Percentiles rank a stretch among this genome's conserved stretches.
phyloP scores from a whole-genome alignment of 225 moss, liverwort and hornwort genomes.

The Lunularia cruciata region DNA sequence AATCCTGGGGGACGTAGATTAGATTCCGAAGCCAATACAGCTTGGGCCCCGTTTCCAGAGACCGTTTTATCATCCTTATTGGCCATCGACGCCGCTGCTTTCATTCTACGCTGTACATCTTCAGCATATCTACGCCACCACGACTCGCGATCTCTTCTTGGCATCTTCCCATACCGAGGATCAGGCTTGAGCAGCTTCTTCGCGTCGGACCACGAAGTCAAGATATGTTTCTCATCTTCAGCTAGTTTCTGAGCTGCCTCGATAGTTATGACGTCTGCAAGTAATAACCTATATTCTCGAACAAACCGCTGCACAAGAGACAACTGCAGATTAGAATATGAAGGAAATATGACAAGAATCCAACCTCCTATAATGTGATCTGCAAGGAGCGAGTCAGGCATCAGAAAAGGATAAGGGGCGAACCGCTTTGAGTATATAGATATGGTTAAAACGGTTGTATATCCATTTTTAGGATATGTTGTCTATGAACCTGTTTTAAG shows the following conservation, averaged over 20 bases:
- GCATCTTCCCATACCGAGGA: conserved; percentile 66
- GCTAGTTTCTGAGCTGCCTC: conserved; percentile 51
- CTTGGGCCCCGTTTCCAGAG: conserved; percentile 45
- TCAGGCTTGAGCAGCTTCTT: conserved; percentile 73
- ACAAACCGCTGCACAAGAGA: conserved; percentile 57
- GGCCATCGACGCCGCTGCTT: conserved; percentile 32
- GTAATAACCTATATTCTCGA: conserved; percentile 67
- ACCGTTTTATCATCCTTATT: conserved; percentile 37
- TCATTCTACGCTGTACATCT: conserved; percentile 63
- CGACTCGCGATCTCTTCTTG: conserved; percentile 71
- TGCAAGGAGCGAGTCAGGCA: too few species aligned
- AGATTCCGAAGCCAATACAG: conserved; percentile 39
- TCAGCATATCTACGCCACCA: conserved; percentile 76
- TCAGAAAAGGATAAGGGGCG: too few species aligned
- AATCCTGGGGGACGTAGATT: conserved; percentile 50
- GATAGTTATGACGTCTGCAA: conserved; percentile 62
- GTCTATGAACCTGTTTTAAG: too few species aligned
- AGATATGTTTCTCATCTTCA: conserved; percentile 53
- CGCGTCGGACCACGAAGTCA: conserved; percentile 76
- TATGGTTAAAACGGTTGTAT: too few species aligned
- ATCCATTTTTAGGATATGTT: too few species aligned
- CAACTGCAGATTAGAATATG: background rate
- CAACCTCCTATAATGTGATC: too few species aligned
- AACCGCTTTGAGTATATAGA: too few species aligned
- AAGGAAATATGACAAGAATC: background rate